Conservation (phyloP, 73 alveolate species). For the Effrenium voratum region DNA sequence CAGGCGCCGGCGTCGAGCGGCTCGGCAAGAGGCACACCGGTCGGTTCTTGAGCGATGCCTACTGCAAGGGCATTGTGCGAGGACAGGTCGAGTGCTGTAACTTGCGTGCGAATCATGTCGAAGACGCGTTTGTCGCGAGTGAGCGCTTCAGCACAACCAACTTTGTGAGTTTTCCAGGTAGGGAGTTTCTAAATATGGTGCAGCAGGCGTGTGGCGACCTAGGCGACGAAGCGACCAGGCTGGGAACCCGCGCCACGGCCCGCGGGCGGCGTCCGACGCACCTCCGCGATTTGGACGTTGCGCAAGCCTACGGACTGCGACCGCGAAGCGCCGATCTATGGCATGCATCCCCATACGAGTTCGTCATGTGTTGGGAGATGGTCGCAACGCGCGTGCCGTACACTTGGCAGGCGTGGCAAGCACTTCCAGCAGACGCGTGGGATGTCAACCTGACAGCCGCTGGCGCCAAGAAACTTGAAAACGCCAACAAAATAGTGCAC, state of each 20-base stretch:
- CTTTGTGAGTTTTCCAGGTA: not conserved
- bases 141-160: not conserved
- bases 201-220: not conserved
- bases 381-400: not conserved
- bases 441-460: conserved; percentile 5
- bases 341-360: conserved; percentile 22
- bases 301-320: not conserved
- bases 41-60: conserved; percentile 6
- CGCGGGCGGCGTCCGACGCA: not conserved
- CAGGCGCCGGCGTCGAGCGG: not conserved
- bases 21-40: not conserved
- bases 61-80: conserved; percentile 29
- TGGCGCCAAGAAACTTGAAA: not conserved
- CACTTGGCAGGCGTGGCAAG: not conserved
- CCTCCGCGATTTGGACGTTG: not conserved
- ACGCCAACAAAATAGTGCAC: not conserved
- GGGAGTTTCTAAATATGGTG: not conserved
- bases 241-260: not conserved
- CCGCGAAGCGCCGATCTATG: not conserved
- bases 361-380: not conserved
- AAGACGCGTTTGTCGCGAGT: not conserved
- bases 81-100: too few relatives aligned
- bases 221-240: too few relatives aligned
- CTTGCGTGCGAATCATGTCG: not conserved
- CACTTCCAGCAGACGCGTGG: not conserved